Conservation (phyloP, 805 yeast genomes). For the Starmerella apis region DNA sequence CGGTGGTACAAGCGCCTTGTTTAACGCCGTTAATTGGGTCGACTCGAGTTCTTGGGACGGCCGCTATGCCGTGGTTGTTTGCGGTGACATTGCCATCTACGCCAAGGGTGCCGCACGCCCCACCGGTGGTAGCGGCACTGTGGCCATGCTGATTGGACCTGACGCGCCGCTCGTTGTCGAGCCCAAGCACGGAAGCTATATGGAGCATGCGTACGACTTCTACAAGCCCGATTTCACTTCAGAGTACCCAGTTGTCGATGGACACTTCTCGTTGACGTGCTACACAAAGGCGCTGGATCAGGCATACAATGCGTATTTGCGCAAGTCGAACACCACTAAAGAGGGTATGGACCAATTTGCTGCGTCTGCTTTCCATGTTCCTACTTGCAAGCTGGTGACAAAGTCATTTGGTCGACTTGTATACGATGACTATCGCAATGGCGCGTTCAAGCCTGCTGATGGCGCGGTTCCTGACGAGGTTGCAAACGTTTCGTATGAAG, state of each 20-base stretch:
- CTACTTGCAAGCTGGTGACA: slow-evolving; percentile 89
- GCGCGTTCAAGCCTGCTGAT: slow-evolving; percentile 52
- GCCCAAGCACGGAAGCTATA: slow-evolving; percentile 75
- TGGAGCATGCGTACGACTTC: slow-evolving; percentile 94
- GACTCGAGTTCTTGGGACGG: slow-evolving; percentile 98
- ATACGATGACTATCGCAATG: slow-evolving; percentile 73
- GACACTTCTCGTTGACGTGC: slow-evolving; percentile 88
- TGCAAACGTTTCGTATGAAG: slow-evolving; percentile 55
- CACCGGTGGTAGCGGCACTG: slow-evolving; percentile 98
- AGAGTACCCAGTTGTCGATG: slow-evolving; percentile 96
- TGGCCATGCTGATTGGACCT: slow-evolving; percentile 90
- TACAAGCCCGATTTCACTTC: slow-evolving; percentile 94
- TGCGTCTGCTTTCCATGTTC: slow-evolving; percentile 94
- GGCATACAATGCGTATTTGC: slow-evolving; percentile 71
- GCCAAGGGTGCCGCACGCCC: slow-evolving; percentile 98
- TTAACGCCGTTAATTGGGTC: slow-evolving; percentile 91
- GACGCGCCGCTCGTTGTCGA: slow-evolving; percentile 96
- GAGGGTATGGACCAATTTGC: slow-evolving; percentile 62
- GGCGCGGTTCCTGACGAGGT: slow-evolving; percentile 42
- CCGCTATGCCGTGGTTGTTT: slow-evolving; percentile 89
- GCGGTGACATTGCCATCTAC: slow-evolving; percentile 96
- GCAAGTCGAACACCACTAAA: slow-evolving; percentile 39
- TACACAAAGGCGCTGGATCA: slow-evolving; percentile 87
- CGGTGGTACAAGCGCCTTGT: slow-evolving; percentile 93
- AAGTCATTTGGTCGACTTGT: slow-evolving; percentile 87